A percentile compares a stretch with the other conserved stretches of the same genome.
Conservation (phyloP, 805 yeast species). For the Zygosaccharomyces kombuchaensis region DNA sequence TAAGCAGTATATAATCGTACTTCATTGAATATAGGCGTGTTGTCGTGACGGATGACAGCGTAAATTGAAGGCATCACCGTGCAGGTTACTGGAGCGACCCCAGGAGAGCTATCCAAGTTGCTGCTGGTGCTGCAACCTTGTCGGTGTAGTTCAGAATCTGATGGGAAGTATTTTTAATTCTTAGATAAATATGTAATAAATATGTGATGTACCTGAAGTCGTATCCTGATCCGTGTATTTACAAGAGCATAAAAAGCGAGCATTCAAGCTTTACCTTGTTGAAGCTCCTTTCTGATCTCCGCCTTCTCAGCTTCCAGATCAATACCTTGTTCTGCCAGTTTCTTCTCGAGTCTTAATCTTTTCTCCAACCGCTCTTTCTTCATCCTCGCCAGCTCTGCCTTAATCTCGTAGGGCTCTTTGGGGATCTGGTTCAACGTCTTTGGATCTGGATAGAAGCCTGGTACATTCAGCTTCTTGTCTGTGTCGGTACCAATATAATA, state of each 20-base stretch:
- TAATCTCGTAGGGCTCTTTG: slow-evolving; percentile 86
- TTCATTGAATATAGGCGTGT: not conserved
- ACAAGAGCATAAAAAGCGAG: slow-evolving; percentile 1
- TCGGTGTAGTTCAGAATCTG: not conserved
- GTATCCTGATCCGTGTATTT: not conserved
- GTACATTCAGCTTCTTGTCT: slow-evolving; percentile 80
- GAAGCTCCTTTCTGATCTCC: slow-evolving; percentile 29
- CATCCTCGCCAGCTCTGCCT: slow-evolving; percentile 87
- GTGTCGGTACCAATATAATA: slow-evolving; percentile 89
- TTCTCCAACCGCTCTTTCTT: slow-evolving; percentile 69
- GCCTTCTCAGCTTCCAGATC: slow-evolving; percentile 45
- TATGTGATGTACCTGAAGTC: not conserved
- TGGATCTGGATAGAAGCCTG: slow-evolving; percentile 98
- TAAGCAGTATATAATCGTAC: not conserved
- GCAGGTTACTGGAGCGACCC: not conserved
- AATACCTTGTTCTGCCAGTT: slow-evolving; percentile 62
- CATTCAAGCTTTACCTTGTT: not conserved
- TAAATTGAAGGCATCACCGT: not conserved
- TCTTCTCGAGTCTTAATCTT: slow-evolving; percentile 67
- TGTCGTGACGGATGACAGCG: slow-evolving; percentile 1
- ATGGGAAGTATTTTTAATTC: not conserved
- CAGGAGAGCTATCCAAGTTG: too few species aligned
- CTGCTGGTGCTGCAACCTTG: too few species aligned
- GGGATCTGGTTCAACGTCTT: slow-evolving; percentile 86
- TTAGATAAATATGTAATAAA: not conserved